Evolutionary conservation across 495 filamentous ascomycete species (phyloP).

Genomic region (Aspergillus conjunctus): DNA sequence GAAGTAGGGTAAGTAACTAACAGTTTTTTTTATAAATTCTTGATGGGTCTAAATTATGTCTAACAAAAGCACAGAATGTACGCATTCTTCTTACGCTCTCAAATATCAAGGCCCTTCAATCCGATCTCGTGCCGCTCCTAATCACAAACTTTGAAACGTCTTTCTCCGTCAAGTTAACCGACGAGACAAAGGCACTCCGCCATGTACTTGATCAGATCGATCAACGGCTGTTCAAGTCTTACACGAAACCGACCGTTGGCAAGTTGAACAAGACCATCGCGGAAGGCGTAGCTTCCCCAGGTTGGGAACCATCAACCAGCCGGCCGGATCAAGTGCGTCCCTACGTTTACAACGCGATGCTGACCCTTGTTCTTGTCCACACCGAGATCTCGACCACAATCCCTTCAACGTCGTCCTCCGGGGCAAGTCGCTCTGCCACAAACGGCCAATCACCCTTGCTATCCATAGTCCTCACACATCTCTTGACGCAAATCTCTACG

Average conservation of each 20-base stretch:
- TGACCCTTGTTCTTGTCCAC: constrained; percentile 84
- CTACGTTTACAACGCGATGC: constrained; percentile 84
- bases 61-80: constrained; percentile 64
- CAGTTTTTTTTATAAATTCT: background rate
- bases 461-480: constrained; percentile 71
- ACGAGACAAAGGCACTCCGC: constrained; percentile 84
- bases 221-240: constrained; percentile 83
- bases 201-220: constrained; percentile 91
- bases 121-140: constrained; percentile 77
- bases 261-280: constrained; percentile 64
- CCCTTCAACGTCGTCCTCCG: constrained; percentile 37
- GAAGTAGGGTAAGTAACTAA: constrained; percentile 63
- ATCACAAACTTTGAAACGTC: constrained; percentile 83
- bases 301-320: constrained; percentile 66
- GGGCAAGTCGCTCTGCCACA: constrained; percentile 32
- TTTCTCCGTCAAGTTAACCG: constrained; percentile 88
- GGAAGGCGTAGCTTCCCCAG: constrained; percentile 66
- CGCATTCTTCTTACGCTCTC: constrained; percentile 90
- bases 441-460: constrained; percentile 63
- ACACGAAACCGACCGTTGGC: constrained; percentile 72
- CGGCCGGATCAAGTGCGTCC: constrained; percentile 76
- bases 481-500: constrained; percentile 73
- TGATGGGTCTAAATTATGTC: constrained; percentile 3
- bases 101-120: constrained; percentile 78
- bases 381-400: constrained; percentile 85